phyloP scores from a whole-genome alignment of 1,139 yeast species.

The Taiozyma sp. region DNA sequence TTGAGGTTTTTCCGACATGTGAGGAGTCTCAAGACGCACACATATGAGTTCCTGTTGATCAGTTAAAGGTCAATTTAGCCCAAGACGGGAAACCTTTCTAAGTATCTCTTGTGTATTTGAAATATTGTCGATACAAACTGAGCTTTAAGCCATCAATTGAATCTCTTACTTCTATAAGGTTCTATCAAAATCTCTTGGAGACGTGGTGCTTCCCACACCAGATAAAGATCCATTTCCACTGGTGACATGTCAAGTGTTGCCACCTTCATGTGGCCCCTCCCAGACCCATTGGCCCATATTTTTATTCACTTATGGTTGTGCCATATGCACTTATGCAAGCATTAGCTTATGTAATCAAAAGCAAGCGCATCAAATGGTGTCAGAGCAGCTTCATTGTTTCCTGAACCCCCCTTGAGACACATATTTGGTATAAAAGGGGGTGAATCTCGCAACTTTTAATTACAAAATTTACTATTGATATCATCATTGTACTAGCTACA shows the following conservation, averaged over 20 bases:
- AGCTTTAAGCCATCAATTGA: not conserved
- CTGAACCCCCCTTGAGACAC: not conserved
- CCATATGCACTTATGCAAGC: constrained; percentile 5
- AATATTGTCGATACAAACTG: too few species aligned
- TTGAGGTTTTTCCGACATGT: not conserved
- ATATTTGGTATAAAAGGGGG: not conserved
- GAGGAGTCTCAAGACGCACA: not conserved
- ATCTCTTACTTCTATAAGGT: not conserved
- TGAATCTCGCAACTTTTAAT: not conserved
- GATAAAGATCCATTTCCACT: not conserved
- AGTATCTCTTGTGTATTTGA: too few species aligned
- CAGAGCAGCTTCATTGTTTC: constrained; percentile 2
- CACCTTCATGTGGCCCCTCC: not conserved
- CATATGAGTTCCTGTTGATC: too few species aligned
- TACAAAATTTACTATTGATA: not conserved
- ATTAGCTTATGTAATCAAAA: constrained; percentile 3
- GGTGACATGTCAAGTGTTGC: not conserved
- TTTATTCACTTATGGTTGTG: not conserved
- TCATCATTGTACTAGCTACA: not conserved
- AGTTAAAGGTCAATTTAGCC: too few species aligned
- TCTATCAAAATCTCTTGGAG: not conserved
- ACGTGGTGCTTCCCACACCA: not conserved
- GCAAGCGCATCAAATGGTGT: constrained; percentile 19
- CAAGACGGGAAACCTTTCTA: too few species aligned
- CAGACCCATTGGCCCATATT: not conserved